These are phyloP conservation scores for Pestalotiopsis sp. DNA, from an alignment of 2,329 filamentous ascomycete species.

Conservation along the genomic window DNA sequence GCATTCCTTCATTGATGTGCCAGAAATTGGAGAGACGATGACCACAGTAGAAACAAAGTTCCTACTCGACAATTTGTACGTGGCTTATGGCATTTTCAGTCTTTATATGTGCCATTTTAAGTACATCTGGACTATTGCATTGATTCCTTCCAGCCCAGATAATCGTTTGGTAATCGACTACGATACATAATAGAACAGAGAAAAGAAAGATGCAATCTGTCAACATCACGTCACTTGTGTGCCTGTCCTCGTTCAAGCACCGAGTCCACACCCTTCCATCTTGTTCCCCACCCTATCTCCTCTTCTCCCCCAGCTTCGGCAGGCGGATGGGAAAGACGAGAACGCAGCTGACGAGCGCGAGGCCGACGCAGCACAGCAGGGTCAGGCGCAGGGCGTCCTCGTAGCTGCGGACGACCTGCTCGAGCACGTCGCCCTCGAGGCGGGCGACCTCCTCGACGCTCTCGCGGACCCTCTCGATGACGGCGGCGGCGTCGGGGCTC, in stretches of 20 bases:
- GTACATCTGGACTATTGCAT: too few relatives aligned
- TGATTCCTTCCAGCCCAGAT: too few relatives aligned
- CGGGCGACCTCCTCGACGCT: conserved; percentile 57
- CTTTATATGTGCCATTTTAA: too few relatives aligned
- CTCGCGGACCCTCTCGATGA: conserved; percentile 54
- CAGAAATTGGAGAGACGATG: too few relatives aligned
- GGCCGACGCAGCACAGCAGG: conserved; percentile 43
- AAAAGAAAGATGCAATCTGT: too few relatives aligned
- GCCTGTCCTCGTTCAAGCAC: not conserved
- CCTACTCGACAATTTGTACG: too few relatives aligned
- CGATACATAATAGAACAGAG: too few relatives aligned
- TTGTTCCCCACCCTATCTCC: conserved; percentile 23
- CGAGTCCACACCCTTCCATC: not conserved
- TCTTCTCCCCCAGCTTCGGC: conserved; percentile 51
- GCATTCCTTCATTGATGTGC: not conserved
- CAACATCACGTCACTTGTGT: too few relatives aligned
- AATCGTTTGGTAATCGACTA: too few relatives aligned
- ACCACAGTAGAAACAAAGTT: too few relatives aligned
- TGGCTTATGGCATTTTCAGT: too few relatives aligned
- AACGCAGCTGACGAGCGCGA: conserved; percentile 51
- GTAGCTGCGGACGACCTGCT: conserved; percentile 60
- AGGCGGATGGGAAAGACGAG: conserved; percentile 56
- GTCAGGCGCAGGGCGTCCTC: conserved; percentile 51
- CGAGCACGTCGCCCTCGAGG: conserved; percentile 39
- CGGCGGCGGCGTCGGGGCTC: conserved; percentile 44